Evolutionary conservation across 345 rosid species (phyloP).

Genomic region (Euphorbia pulcherrima): DNA sequence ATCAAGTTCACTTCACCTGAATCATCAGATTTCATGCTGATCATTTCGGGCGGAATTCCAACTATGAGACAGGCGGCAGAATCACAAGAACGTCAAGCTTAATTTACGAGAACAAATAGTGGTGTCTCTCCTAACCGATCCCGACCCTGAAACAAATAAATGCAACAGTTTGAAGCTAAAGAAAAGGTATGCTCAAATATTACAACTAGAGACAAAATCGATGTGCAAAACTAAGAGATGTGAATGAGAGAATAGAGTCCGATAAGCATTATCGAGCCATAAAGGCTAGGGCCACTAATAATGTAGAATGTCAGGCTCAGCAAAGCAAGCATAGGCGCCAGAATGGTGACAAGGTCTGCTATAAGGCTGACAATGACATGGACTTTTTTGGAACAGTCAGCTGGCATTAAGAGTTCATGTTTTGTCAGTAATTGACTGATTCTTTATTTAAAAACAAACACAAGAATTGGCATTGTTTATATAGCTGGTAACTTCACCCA

Average conservation of each 20-base stretch:
- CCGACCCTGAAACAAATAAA: slow-evolving; percentile 55
- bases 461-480: neutral
- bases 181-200: neutral
- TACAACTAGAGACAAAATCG: neutral
- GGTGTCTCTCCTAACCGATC: slow-evolving; percentile 73
- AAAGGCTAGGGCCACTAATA: neutral
- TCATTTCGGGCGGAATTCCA: slow-evolving; percentile 15
- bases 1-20: slow-evolving; percentile 1
- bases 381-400: neutral
- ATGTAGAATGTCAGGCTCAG: neutral
- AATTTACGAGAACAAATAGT: slow-evolving; percentile 66
- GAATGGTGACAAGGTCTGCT: neutral
- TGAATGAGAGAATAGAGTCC: neutral
- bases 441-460: neutral
- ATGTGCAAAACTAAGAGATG: neutral
- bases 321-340: neutral
- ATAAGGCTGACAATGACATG: neutral
- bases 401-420: neutral
- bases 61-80: slow-evolving; percentile 8
- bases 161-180: neutral
- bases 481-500: too few species aligned
- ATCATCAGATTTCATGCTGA: neutral
- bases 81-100: slow-evolving; percentile 15
- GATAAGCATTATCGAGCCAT: neutral
- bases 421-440: too few species aligned